phyloP scores from a whole-genome alignment of 176 grass and related monocot species.

The Melocanna baccifera region DNA sequence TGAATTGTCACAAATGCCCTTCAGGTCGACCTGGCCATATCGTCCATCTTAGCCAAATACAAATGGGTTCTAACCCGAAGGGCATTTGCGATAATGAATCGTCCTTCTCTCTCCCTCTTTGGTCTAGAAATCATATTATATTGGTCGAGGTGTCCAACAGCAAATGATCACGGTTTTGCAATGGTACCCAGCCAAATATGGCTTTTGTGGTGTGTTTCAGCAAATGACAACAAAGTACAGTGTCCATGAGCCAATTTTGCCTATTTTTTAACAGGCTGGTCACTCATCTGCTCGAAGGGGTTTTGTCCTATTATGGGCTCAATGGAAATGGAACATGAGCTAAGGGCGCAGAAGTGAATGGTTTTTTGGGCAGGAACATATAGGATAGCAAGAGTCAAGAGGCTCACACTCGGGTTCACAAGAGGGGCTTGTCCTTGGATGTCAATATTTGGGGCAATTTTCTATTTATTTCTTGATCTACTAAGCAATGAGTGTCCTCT shows the following conservation, averaged over 20 bases:
- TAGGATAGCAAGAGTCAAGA: too few relatives aligned
- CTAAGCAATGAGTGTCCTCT: background rate
- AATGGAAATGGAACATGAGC: background rate
- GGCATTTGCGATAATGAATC: background rate
- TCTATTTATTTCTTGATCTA: background rate
- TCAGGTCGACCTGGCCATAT: background rate
- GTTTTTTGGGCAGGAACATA: background rate
- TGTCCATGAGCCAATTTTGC: background rate
- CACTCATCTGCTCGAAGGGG: background rate
- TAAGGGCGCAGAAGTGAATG: background rate
- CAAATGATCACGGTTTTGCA: background rate
- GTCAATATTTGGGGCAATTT: background rate
- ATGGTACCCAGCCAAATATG: background rate
- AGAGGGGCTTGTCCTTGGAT: too few relatives aligned
- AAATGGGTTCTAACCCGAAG: background rate
- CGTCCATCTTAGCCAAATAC: too few relatives aligned
- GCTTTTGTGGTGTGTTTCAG: too few relatives aligned
- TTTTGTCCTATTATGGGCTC: background rate
- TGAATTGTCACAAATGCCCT: background rate
- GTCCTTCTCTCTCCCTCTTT: background rate
- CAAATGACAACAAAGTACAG: background rate
- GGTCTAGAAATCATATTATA: background rate
- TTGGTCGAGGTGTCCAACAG: background rate
- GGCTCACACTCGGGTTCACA: too few relatives aligned
- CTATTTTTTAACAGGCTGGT: background rate